Conservation (phyloP, 202 grass and related monocot species). For the Zizania palustris region DNA sequence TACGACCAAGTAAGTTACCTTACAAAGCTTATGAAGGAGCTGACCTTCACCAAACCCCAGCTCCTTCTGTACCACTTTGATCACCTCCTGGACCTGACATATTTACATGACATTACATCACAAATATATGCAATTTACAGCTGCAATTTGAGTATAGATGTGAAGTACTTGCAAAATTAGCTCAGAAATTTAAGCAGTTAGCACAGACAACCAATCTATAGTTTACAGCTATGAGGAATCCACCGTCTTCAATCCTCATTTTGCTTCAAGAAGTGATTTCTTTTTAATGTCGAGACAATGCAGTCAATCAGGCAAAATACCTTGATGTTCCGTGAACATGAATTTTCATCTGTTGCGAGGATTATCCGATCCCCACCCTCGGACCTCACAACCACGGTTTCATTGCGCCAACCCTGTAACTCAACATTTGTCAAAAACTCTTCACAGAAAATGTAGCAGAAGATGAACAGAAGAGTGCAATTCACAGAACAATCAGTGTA, state of each 20-base stretch:
- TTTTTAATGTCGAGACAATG: neutral
- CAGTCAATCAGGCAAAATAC: slow-evolving; percentile 26
- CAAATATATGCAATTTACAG: slow-evolving; percentile 14
- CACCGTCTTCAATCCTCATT: slow-evolving; percentile 4
- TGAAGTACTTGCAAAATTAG: neutral
- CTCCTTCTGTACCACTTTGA: slow-evolving; percentile 67
- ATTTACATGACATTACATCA: slow-evolving; percentile 29
- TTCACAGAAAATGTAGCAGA: neutral
- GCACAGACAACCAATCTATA: neutral
- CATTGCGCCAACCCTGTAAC: slow-evolving; percentile 74
- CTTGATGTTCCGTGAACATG: slow-evolving; percentile 58
- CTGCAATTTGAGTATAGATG: neutral
- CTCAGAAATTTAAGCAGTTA: neutral
- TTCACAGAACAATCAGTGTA: neutral
- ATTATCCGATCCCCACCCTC: slow-evolving; percentile 51
- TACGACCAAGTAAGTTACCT: slow-evolving; percentile 42
- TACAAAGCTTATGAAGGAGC: slow-evolving; percentile 77
- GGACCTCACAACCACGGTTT: slow-evolving; percentile 55
- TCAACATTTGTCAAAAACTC: slow-evolving; percentile 11
- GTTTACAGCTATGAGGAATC: neutral
- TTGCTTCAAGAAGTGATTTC: slow-evolving; percentile 15
- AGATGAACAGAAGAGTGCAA: neutral
- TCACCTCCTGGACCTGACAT: slow-evolving; percentile 71
- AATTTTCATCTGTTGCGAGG: slow-evolving; percentile 50
- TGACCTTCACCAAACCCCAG: slow-evolving; percentile 66